These are phyloP conservation scores for Macrolepiota albuminosa DNA, from an alignment of 768 basidiomycete genomes.

Conservation along the genomic window DNA sequence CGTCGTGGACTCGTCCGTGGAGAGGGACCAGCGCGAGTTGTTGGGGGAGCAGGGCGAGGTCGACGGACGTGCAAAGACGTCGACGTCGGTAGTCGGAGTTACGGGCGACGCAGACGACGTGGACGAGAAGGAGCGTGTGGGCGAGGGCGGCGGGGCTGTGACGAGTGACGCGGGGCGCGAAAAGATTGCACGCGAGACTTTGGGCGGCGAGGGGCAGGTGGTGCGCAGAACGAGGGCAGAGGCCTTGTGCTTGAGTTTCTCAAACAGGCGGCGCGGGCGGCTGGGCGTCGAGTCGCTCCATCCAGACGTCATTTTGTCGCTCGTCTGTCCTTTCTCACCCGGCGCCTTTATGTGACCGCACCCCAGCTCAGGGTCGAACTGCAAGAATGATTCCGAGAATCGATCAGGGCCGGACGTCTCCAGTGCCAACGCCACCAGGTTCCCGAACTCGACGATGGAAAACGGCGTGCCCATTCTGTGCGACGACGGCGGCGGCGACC, in stretches of 20 bases:
- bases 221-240: constrained; percentile 13
- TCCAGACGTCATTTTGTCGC: not conserved
- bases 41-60: not conserved
- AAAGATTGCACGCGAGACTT: constrained; percentile 4
- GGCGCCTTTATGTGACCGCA: not conserved
- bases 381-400: constrained; percentile 16
- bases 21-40: constrained; percentile 15
- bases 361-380: constrained; percentile 13
- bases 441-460: constrained; percentile 16
- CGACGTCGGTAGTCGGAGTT: constrained; percentile 4
- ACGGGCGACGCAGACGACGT: constrained; percentile 4
- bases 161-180: constrained; percentile 14
- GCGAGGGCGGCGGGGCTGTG: constrained; percentile 11
- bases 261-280: constrained; percentile 14
- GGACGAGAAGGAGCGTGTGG: constrained; percentile 8
- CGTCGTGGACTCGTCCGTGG: constrained; percentile 11
- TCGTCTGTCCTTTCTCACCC: not conserved
- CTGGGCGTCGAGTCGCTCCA: constrained; percentile 4
- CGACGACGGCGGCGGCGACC: not conserved
- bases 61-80: not conserved
- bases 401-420: constrained; percentile 11
- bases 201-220: not conserved
- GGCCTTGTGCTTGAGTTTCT: constrained; percentile 18
- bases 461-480: constrained; percentile 11
- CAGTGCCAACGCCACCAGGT: constrained; percentile 18